Evolutionary conservation across 495 filamentous ascomycete genomes (phyloP).

Genomic region (Penicillium canariense): DNA sequence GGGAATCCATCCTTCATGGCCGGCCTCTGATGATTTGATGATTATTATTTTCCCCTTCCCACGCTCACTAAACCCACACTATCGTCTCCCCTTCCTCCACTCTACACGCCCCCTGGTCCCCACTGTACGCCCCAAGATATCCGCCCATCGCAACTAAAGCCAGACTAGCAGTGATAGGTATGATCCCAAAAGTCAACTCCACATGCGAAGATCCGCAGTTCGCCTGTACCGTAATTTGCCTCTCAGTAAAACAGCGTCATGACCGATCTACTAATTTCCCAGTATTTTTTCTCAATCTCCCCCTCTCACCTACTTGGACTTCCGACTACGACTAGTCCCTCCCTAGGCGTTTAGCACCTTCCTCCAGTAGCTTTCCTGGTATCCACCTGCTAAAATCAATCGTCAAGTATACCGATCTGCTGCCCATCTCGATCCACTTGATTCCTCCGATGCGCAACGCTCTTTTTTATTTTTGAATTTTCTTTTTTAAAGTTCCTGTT

Average conservation of each 20-base stretch:
- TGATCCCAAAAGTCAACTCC: constrained; percentile 33
- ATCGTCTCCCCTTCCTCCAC: too few species aligned
- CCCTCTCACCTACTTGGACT: too few species aligned
- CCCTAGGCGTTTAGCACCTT: neutral
- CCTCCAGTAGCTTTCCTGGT: too few species aligned
- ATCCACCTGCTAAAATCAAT: neutral
- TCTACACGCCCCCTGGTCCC: neutral
- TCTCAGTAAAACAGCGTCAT: constrained; percentile 21
- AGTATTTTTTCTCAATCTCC: constrained; percentile 30
- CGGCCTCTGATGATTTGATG: neutral
- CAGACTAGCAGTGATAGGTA: constrained; percentile 26
- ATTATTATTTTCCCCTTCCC: neutral
- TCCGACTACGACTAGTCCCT: neutral
- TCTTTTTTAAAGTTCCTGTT: constrained; percentile 12
- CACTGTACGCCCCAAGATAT: constrained; percentile 15
- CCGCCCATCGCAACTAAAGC: constrained; percentile 25
- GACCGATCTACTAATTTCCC: constrained; percentile 23
- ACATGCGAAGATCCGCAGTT: constrained; percentile 46
- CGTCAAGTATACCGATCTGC: neutral
- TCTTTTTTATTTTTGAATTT: constrained; percentile 17
- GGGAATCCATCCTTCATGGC: too few species aligned
- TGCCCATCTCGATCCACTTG: constrained; percentile 31
- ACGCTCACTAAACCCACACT: constrained; percentile 1
- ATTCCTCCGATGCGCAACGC: constrained; percentile 21
- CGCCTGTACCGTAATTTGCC: constrained; percentile 42